Evolutionary conservation across 2,329 filamentous ascomycete genomes (phyloP).

Genomic region (Hyphodiscus sp.): DNA sequence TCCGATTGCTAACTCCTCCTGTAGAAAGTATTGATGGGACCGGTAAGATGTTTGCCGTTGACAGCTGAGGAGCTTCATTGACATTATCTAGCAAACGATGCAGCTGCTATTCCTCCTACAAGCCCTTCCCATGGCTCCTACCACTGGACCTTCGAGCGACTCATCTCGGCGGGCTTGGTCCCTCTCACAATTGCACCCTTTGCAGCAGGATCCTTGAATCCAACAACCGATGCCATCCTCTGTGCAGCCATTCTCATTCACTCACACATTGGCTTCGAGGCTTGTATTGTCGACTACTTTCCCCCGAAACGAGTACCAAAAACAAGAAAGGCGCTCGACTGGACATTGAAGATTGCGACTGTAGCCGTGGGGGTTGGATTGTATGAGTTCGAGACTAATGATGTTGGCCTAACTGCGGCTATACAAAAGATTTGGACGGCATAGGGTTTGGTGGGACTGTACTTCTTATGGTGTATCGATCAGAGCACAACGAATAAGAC

Average conservation of each 20-base stretch:
- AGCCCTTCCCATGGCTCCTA: slow-evolving; percentile 85
- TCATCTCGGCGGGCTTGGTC: slow-evolving; percentile 73
- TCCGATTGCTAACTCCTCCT: slow-evolving; percentile 37
- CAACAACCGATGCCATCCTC: slow-evolving; percentile 76
- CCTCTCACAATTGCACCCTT: slow-evolving; percentile 89
- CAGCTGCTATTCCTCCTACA: slow-evolving; percentile 65
- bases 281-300: slow-evolving; percentile 86
- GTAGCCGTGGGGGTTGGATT: slow-evolving; percentile 78
- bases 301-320: slow-evolving; percentile 64
- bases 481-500: not conserved
- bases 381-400: slow-evolving; percentile 99
- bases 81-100: slow-evolving; percentile 67
- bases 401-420: slow-evolving; percentile 87
- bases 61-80: not conserved
- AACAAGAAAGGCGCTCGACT: slow-evolving; percentile 60
- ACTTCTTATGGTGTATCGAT: slow-evolving; percentile 1
- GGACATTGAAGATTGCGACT: slow-evolving; percentile 73
- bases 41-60: slow-evolving; percentile 44
- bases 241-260: slow-evolving; percentile 81
- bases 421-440: slow-evolving; percentile 88
- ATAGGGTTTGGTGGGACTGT: slow-evolving; percentile 31
- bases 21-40: slow-evolving; percentile 69
- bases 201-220: slow-evolving; percentile 85
- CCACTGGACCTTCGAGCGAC: slow-evolving; percentile 95
- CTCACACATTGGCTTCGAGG: slow-evolving; percentile 93